Evolutionary conservation across 2,329 filamentous ascomycete genomes (phyloP).

Genomic region (Arthrobotrys iridis): DNA sequence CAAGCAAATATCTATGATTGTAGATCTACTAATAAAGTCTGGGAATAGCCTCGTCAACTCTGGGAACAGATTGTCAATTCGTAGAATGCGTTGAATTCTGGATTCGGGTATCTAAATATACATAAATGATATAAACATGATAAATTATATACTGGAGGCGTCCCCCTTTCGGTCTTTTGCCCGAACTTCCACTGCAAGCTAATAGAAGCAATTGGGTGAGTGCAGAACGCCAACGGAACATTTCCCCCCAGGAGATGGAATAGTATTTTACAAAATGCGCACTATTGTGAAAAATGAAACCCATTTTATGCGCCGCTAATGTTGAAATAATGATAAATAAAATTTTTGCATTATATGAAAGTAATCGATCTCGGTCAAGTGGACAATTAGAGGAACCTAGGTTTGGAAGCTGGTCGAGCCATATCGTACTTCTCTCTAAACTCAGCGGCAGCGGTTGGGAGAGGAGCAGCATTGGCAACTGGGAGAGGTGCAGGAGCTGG

Average conservation of each 20-base stretch:
- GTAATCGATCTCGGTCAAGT: not conserved
- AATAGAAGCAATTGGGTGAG: slow-evolving; percentile 12
- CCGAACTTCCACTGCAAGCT: slow-evolving; percentile 1
- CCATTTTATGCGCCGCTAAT: slow-evolving; percentile 53
- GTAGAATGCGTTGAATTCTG: slow-evolving; percentile 36
- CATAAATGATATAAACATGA: slow-evolving; percentile 47
- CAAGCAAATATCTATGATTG: no score
- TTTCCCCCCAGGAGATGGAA: slow-evolving; percentile 28
- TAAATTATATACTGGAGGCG: slow-evolving; percentile 37
- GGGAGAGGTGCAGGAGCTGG: slow-evolving; percentile 41
- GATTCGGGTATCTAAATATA: slow-evolving; percentile 55
- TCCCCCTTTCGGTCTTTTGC: slow-evolving; percentile 14
- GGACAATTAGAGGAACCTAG: slow-evolving; percentile 23
- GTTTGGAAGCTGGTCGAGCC: slow-evolving; percentile 36
- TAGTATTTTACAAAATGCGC: slow-evolving; percentile 53
- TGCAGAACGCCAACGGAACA: slow-evolving; percentile 45
- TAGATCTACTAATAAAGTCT: no score
- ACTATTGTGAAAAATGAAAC: slow-evolving; percentile 35
- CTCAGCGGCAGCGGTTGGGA: slow-evolving; percentile 37
- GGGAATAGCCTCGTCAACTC: no score
- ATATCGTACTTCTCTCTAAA: slow-evolving; percentile 36
- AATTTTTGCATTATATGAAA: slow-evolving; percentile 11
- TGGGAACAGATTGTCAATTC: no score
- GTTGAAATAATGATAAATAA: slow-evolving; percentile 27
- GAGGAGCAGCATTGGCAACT: slow-evolving; percentile 37